These are phyloP conservation scores for Suhomyces chickasaworum DNA, from an alignment of 1,139 yeast genomes.

Conservation along the genomic window DNA sequence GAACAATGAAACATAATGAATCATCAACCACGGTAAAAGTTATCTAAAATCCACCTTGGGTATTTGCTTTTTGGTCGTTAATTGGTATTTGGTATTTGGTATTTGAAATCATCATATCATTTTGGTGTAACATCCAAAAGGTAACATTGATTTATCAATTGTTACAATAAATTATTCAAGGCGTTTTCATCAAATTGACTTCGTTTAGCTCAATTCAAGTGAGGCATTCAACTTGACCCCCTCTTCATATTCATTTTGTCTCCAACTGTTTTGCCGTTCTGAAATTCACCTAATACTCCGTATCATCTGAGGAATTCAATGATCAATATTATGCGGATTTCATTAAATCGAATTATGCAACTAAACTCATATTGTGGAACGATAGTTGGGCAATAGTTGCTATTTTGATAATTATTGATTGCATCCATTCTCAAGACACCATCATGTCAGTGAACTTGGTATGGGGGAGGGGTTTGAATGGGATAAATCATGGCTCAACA, in stretches of 20 bases:
- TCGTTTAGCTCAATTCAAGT: not conserved
- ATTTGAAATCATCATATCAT: too few species aligned
- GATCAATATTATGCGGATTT: not conserved
- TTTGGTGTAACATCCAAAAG: not conserved
- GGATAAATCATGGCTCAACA: not conserved
- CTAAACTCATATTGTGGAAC: not conserved
- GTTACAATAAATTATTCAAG: not conserved
- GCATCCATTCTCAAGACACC: not conserved
- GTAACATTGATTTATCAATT: not conserved
- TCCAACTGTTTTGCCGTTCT: too few species aligned
- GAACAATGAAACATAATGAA: not conserved
- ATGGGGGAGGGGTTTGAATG: not conserved
- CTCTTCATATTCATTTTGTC: not conserved
- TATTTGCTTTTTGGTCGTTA: too few species aligned
- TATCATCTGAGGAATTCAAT: not conserved
- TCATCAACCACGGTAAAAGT: not conserved
- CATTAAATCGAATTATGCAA: not conserved
- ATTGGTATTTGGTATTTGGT: too few species aligned
- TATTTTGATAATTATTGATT: not conserved
- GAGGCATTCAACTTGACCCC: not conserved
- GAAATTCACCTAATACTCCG: too few species aligned
- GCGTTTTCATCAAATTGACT: not conserved
- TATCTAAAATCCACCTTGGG: not conserved
- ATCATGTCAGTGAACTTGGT: not conserved
- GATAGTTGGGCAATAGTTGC: not conserved